Evolutionary conservation across 1,139 yeast genomes (phyloP).

Genomic region (Taphrina betulina): DNA sequence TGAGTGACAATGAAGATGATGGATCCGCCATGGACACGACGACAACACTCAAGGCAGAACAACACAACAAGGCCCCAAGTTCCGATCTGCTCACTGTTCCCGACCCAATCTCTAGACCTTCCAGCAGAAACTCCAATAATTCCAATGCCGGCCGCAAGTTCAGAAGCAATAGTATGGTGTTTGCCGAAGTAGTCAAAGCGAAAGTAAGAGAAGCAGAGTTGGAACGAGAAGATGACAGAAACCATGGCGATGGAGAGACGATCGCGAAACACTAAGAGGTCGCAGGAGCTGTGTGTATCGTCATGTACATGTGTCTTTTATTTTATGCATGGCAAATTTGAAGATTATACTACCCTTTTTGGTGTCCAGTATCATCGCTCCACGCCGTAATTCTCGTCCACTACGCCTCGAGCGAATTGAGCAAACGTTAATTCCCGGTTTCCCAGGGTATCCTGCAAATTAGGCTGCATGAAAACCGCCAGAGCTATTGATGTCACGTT

Average conservation of each 20-base stretch:
- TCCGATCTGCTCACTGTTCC: constrained; percentile 24
- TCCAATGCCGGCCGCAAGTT: constrained; percentile 17
- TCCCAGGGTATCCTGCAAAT: constrained; percentile 54
- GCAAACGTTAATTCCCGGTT: constrained; percentile 52
- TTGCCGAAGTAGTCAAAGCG: constrained; percentile 37
- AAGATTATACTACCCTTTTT: too few species aligned
- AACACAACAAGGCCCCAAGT: background rate
- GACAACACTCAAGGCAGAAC: constrained; percentile 24
- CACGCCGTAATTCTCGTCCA: constrained; percentile 40
- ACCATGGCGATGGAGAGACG: constrained; percentile 2
- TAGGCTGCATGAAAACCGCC: constrained; percentile 69
- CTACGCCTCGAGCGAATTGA: constrained; percentile 45
- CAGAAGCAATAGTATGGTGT: constrained; percentile 39
- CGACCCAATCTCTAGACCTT: background rate
- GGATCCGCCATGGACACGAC: constrained; percentile 40
- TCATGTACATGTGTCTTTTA: too few species aligned
- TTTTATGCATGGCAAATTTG: too few species aligned
- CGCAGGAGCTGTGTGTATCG: too few species aligned
- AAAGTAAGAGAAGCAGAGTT: constrained; percentile 33
- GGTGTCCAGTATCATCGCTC: too few species aligned
- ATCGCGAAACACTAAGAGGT: too few species aligned
- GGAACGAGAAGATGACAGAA: constrained; percentile 20
- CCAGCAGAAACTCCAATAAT: constrained; percentile 8
- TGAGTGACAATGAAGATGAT: constrained; percentile 54
- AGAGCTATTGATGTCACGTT: too few species aligned